Evolutionary conservation across 2,329 filamentous ascomycete species (phyloP), one percentile per base, ranked within the genome.

Genomic region (Cryoendolithus antarcticus): DNA sequence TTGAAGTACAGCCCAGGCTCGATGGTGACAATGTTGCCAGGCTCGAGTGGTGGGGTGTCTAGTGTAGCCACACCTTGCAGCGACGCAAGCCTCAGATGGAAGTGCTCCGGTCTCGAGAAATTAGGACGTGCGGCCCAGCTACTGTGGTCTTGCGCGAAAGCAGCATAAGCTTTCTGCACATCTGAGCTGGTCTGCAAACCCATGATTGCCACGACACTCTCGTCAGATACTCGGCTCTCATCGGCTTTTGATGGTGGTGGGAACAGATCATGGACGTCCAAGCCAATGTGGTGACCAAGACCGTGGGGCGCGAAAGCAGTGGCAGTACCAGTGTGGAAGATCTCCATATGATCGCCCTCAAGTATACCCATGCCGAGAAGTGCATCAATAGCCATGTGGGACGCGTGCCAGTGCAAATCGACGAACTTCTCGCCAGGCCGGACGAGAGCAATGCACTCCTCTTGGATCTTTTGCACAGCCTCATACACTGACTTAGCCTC

Each of bases 1-100:
- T 78, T 82, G 62, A 88, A 86, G 60, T 88, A 88, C 32, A 79
- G 75, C 11, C 91, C 91, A 5, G 91, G 91, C 65, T 98, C 91
- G 28, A 96, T 86, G 0, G 91, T 98, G 37, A 98, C 78, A 27
- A 96, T 82, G 44, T 81, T 82, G 6, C 83, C 81, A 39, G 80
- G 67, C 33, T 75, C 61, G 6, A 57, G 44, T 2, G 42, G 40
- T 10, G 48, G 42, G 33, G 35, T 30, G 4, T 37, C 35, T n/a
- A 37, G 10, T 13, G 35, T 37, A 29, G 13, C 29, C 3, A 29
- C 12, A 9, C n/a, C 24, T 7, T 30, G n/a, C 4, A 29, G 24
- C 7, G 10, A 13, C 6, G 35, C 29, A 6, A 30, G 30, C 24
- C 11, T 27, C 36, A 44, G 27, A 30, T n/a, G 30, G 28, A 41